These are phyloP conservation scores for Cryphonectria nitschkei DNA, from an alignment of 2,329 filamentous ascomycete species.

Conservation along the genomic window DNA sequence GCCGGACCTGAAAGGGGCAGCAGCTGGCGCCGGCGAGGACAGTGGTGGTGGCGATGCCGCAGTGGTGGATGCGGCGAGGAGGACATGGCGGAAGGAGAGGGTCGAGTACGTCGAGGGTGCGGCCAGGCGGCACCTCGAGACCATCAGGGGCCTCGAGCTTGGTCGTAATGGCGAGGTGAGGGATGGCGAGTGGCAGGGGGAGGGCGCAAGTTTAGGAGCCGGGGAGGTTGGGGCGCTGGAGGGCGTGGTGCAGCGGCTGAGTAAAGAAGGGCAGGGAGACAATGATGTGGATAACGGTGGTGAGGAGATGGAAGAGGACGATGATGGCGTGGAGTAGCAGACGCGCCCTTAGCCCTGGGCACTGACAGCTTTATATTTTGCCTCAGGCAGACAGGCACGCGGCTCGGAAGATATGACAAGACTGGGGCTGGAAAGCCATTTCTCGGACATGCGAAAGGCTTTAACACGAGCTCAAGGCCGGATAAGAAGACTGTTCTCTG, in stretches of 20 bases:
- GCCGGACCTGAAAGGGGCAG: conserved; percentile 56
- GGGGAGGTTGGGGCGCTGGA: conserved; percentile 64
- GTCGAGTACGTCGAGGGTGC: conserved; percentile 83
- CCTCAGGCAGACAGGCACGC: not conserved
- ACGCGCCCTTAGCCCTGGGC: not conserved
- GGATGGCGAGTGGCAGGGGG: conserved; percentile 67
- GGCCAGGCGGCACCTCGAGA: conserved; percentile 76
- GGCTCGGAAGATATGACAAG: not conserved
- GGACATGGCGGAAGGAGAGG: conserved; percentile 70
- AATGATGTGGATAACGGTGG: conserved; percentile 29
- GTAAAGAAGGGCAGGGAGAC: conserved; percentile 34
- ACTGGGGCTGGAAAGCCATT: not conserved
- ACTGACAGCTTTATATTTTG: not conserved
- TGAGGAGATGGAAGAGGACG: conserved; percentile 9
- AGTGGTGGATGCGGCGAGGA: conserved; percentile 37
- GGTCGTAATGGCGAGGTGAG: conserved; percentile 63
- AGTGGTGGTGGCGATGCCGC: not conserved
- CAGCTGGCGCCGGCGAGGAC: not conserved
- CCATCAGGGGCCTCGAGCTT: conserved; percentile 67
- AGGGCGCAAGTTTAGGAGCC: conserved; percentile 51
- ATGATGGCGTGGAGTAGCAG: conserved; percentile 12
- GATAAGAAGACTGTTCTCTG: not conserved
- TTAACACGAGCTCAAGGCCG: not conserved
- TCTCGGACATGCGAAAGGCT: not conserved
- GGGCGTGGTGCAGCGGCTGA: conserved; percentile 51